Base-by-base conservation (phyloP, 1,284 basidiomycete genomes). In the Paramarasmius palmivorus region DNA sequence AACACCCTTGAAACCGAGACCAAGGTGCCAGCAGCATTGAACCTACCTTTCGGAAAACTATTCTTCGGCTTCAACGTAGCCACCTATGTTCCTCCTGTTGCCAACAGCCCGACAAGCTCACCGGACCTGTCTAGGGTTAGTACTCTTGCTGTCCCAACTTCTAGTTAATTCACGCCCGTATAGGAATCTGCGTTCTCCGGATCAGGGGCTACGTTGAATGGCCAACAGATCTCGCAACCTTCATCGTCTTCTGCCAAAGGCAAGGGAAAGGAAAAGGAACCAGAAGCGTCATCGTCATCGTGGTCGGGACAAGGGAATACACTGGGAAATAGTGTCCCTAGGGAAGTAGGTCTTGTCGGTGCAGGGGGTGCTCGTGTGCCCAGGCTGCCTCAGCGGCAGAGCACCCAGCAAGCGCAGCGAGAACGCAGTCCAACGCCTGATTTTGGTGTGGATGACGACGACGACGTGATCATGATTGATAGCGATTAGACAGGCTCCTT, bases 61-160 rank as follows among this genome's bases (percentile, higher is more conserved):
- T 97, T 98, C 78, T 97, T 98, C 65, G 95, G 95, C 8, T 98
- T 89, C 75, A 88, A 88, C 53, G 81, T 91, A 46, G 72, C 84
- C 2, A 74, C 87, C 0, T 93, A 91, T 65, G 81, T 78, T 14
- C 83, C 86, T 7, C 76, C 84, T 12, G 64, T 73, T 22, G 64
- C 76, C 6, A 45, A 32, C n/a, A 57, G 63, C 22, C 32, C 59
- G 3, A 47, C 70, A 1, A 39, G 39, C 3, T 60, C 69, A 40
- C 62, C 68, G 3, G 58, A 58, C 38, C 51, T 60, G 32, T 50
- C 60, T 26, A 52, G 59, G 22, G 71, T 71, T 54, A 41, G 68
- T 66, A 7, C 15, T 19, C 15, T 3, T 19, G 8, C 29, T 35
- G 1, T 17, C 36, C 17, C 8, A 35, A 4, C 14, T 4, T 49